Conservation (phyloP, 805 yeast genomes). For the Scheffersomyces coipomensis region DNA sequence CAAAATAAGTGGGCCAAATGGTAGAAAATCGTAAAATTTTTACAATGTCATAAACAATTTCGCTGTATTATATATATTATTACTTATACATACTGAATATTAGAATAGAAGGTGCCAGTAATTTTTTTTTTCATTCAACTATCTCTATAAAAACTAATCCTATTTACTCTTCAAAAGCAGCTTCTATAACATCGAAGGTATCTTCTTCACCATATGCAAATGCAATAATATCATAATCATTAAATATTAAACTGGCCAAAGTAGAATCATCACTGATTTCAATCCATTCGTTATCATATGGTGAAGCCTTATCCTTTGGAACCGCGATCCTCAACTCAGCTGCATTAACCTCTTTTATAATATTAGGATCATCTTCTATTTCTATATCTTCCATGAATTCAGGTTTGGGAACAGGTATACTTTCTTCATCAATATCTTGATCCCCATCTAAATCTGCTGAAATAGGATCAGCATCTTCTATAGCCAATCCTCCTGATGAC, state of each 20-base stretch:
- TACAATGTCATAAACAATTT: background rate
- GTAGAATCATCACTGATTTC: conserved; percentile 24
- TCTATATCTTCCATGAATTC: conserved; percentile 23
- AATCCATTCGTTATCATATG: conserved; percentile 36
- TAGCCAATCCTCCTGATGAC: conserved; percentile 47
- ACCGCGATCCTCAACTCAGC: conserved; percentile 37
- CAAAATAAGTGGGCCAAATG: conserved; percentile 18
- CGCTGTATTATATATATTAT: background rate
- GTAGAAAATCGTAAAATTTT: conserved; percentile 8
- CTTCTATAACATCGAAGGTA: conserved; percentile 30
- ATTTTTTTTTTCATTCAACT: too few relatives aligned
- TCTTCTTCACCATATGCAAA: conserved; percentile 39
- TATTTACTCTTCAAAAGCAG: conserved; percentile 33
- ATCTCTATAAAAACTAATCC: too few relatives aligned
- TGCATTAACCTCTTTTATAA: conserved; percentile 6
- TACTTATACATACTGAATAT: too few relatives aligned
- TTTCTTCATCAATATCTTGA: conserved; percentile 21
- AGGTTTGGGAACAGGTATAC: conserved; percentile 39
- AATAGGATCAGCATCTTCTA: conserved; percentile 24
- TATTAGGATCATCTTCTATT: conserved; percentile 4
- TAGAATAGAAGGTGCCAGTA: too few relatives aligned
- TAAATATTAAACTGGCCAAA: conserved; percentile 27
- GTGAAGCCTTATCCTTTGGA: conserved; percentile 37
- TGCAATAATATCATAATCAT: conserved; percentile 42
- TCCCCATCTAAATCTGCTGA: conserved; percentile 21